phyloP scores from a whole-genome alignment of 306 rosid species.

The Trifolium pratense region DNA sequence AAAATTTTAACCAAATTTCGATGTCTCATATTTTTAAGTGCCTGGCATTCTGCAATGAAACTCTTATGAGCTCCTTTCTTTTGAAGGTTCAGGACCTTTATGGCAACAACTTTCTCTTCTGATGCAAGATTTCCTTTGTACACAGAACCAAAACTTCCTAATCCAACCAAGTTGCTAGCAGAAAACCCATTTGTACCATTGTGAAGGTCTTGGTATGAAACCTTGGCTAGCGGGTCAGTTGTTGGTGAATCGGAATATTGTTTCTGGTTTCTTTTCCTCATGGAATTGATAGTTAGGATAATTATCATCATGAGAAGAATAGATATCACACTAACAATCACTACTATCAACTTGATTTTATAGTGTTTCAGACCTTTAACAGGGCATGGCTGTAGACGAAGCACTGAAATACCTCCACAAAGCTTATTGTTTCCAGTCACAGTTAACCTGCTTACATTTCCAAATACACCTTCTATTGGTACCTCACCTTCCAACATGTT shows the following conservation, averaged over 20 bases:
- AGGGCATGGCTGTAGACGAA: no score
- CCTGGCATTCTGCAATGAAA: no score
- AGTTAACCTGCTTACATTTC: slow-evolving; percentile 11
- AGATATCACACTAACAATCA: slow-evolving; percentile 19
- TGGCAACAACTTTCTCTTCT: no score
- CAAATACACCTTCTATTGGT: slow-evolving; percentile 45
- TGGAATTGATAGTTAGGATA: not conserved
- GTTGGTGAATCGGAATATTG: not conserved
- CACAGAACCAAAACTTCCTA: slow-evolving; percentile 29
- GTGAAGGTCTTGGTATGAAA: slow-evolving; percentile 38
- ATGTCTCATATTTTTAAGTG: no score
- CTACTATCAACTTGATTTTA: not conserved
- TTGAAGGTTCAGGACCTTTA: no score
- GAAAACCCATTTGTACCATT: slow-evolving; percentile 37
- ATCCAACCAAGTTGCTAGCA: slow-evolving; percentile 19
- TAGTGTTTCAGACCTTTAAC: no score
- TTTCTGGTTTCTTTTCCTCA: slow-evolving; percentile 16
- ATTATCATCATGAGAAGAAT: not conserved
- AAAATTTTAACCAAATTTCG: no score
- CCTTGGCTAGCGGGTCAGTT: not conserved
- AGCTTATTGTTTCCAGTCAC: not conserved
- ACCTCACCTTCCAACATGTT: slow-evolving; percentile 55
- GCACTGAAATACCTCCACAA: no score
- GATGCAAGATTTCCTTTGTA: no score
- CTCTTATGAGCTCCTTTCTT: no score